Base-by-base conservation (phyloP, 768 basidiomycete genomes). In the Nidularia pulvinata region DNA sequence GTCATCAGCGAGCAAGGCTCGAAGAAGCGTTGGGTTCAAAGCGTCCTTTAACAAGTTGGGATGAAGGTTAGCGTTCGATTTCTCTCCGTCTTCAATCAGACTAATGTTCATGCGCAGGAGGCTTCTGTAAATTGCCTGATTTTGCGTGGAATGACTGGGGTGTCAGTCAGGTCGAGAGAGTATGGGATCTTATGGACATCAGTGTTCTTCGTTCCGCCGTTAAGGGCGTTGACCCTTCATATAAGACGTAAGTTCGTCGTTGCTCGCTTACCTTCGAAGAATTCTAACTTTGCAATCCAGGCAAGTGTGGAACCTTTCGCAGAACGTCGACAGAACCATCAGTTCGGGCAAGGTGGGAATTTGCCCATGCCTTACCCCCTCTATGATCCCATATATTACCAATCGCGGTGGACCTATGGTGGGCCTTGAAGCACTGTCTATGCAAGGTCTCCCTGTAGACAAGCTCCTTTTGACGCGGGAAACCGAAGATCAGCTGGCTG, bases 71-170 rank as follows among this genome's bases (percentile, higher is more conserved):
- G 75, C 54, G 14, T 10, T 36, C 33, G 13, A n/a, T 49, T 46
- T 47, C 50, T 43, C 33, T 42, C 34, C 4, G 33, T 5, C 7
- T 36, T 7, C 47, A 25, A 36, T 56, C 45, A 59, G 37, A 19
- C 36, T 50, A n/a, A 47, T 48, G 50, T 36, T 19, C 30, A 9
- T 30, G 37, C 52, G 6, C 50, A 90, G 91, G 86, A 65, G 93
- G 91, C 7, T 85, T 80, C 57, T 94, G 91, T 64, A 93, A 89
- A 64, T 71, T 95, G 51, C 88, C 86, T 1, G 94, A 95, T 61
- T 93, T 91, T 60, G 88, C 89, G 33, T 98, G 95, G 95, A 83
- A 85, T 54, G 94, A 97, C 65, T 98, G 95, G 95, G 92, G 87
- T 25, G 73, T 84, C n/a, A 83, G 84, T 10, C 95, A 97, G 67